A percentile compares a stretch with the other conserved stretches of the same genome.
These are phyloP conservation scores for Erythrobasidium yunnanense DNA, from an alignment of 768 basidiomycete species.

Conservation along the genomic window DNA sequence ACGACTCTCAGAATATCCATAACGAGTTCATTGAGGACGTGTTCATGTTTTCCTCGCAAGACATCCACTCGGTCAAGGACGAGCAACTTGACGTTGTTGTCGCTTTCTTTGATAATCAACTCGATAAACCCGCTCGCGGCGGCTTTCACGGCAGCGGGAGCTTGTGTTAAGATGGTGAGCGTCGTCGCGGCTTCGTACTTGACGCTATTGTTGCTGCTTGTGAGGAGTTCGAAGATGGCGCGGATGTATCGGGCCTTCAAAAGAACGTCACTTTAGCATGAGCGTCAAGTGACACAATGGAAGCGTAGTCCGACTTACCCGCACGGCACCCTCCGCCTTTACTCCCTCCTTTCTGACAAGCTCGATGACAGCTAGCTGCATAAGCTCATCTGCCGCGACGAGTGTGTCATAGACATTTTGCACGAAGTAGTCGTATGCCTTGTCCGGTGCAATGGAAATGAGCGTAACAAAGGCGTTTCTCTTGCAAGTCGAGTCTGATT, in stretches of 20 bases:
- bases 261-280: background rate
- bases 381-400: conserved; percentile 67
- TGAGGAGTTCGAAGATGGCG: conserved; percentile 78
- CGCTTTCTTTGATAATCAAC: conserved; percentile 85
- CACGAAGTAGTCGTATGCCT: conserved; percentile 82
- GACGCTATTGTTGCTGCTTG: conserved; percentile 65
- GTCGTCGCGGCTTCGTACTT: conserved; percentile 97
- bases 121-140: conserved; percentile 79
- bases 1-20: conserved; percentile 92
- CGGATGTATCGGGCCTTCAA: conserved; percentile 80
- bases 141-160: conserved; percentile 90
- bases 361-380: conserved; percentile 94
- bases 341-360: conserved; percentile 82
- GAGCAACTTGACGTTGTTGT: conserved; percentile 98
- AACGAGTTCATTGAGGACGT: conserved; percentile 72
- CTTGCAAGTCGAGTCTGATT: conserved; percentile 90
- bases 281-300: no score
- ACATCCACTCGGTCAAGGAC: conserved; percentile 81
- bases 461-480: conserved; percentile 95
- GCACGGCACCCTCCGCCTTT: conserved; percentile 59
- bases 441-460: conserved; percentile 62
- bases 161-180: conserved; percentile 84
- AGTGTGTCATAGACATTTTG: conserved; percentile 68
- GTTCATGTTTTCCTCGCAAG: conserved; percentile 69
- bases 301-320: conserved; percentile 48